phyloP scores from a whole-genome alignment of 805 yeast genomes.

The Yamadazyma laniorum region DNA sequence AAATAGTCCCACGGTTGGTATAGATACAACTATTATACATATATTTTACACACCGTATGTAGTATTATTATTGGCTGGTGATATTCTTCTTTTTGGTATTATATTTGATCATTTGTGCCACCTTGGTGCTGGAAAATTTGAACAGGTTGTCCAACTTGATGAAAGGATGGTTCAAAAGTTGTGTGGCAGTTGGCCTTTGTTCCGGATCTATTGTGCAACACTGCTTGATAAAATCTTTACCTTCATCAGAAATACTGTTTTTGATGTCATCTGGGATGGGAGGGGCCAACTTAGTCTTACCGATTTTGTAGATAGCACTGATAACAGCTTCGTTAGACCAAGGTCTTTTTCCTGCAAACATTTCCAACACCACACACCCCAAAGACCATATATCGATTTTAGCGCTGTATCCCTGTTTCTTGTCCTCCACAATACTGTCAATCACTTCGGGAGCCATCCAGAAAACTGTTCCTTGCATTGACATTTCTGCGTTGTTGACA shows the following conservation, averaged over 20 bases:
- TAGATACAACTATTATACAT: conserved; percentile 2
- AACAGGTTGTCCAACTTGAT: conserved; percentile 42
- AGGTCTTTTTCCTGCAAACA: conserved; percentile 97
- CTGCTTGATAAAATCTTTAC: conserved; percentile 65
- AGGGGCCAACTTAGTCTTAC: conserved; percentile 85
- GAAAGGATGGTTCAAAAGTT: conserved; percentile 55
- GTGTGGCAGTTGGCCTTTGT: conserved; percentile 82
- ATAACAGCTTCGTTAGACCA: conserved; percentile 96
- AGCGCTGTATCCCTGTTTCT: conserved; percentile 91
- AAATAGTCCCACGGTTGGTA: conserved; percentile 2
- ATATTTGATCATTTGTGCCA: conserved; percentile 52
- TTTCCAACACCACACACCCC: conserved; percentile 95
- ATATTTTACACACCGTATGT: background rate
- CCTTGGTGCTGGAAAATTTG: conserved; percentile 51
- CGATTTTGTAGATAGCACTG: conserved; percentile 88
- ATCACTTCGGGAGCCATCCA: conserved; percentile 99
- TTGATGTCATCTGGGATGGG: conserved; percentile 91
- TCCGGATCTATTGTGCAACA: conserved; percentile 80
- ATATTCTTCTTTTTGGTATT: conserved; percentile 20
- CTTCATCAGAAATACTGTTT: conserved; percentile 59
- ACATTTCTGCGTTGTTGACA: conserved; percentile 89
- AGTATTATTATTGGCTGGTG: background rate
- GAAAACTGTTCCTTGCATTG: conserved; percentile 97
- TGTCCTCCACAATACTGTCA: conserved; percentile 69
- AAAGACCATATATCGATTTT: conserved; percentile 97